Evolutionary conservation across 2,329 filamentous ascomycete species (phyloP), one percentile per base, ranked within the genome.

Genomic region (Calonectria montana): DNA sequence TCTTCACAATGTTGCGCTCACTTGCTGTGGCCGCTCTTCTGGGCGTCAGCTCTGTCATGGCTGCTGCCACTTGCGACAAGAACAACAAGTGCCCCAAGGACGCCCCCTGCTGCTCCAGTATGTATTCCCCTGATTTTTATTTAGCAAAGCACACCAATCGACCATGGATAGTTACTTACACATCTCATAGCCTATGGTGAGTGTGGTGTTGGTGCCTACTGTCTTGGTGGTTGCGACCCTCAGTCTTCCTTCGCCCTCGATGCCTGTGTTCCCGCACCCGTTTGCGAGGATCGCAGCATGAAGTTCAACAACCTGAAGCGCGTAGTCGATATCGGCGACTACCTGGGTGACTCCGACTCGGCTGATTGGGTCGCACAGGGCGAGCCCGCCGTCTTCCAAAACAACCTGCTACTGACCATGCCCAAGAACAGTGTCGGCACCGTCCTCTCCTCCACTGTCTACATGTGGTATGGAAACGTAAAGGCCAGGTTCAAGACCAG

Each of bases 381-480:
- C 75, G 89, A 91, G 79, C 92, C 95, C 16, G 87, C 94, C 48
- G 79, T 86, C 37, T 92, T 92, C 84, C 86, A 94, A 70, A 90
- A 92, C 81, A 91, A 91, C 74, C 87, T 97, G 2, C 87, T 98
- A 64, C 87, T 99, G 80, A 98, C 96, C 76, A 98, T 99, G 96
- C 91, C 94, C 48, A 90, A 93, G 75, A 89, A 93, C 78, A 96
- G 94, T 39, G 93, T 94, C 47, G 97, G 97, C 67, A 98, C 97
- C 12, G 91, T 99, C 55, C 86, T 99, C 67, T 94, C 95, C 75
- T 88, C 90, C 9, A 96, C 95, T 70, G 88, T 91, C 76, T 98
- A 98, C 85, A 92, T 99, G 85, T 98, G 97, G 97, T 99, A 98
- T 84, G 97, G 97, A 81, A 98, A 94, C 84, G 92, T 98, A 79